Evolutionary conservation across 768 basidiomycete species (phyloP).

Genomic region (Plicaturopsis crispa): DNA sequence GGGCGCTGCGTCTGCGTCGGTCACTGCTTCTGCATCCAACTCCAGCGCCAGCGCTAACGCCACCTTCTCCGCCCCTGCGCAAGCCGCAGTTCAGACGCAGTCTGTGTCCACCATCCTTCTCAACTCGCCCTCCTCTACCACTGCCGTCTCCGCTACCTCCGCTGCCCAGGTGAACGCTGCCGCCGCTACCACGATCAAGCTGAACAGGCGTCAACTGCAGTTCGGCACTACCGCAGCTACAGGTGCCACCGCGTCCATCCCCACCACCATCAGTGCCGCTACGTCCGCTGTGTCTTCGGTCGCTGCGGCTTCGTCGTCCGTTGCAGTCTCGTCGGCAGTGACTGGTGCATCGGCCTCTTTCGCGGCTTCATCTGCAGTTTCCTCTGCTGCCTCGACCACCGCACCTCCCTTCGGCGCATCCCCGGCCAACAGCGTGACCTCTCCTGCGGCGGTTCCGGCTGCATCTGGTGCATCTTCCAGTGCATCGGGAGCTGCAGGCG

Average conservation of each 20-base stretch:
- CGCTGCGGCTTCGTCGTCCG: neutral
- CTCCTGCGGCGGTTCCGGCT: slow-evolving; percentile 5
- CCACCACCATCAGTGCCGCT: neutral
- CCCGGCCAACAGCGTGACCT: slow-evolving; percentile 15
- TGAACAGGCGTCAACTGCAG: neutral
- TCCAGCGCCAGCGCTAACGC: neutral
- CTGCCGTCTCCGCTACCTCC: neutral
- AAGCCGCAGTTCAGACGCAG: no score
- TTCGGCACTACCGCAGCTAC: neutral
- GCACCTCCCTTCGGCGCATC: slow-evolving; percentile 9
- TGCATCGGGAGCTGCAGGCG: slow-evolving; percentile 25
- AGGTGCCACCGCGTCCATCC: neutral
- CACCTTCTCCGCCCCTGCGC: no score
- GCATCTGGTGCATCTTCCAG: slow-evolving; percentile 16
- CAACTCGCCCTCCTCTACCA: no score
- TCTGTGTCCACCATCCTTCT: no score
- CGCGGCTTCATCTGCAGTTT: slow-evolving; percentile 5
- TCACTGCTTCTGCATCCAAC: no score
- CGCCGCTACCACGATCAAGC: neutral
- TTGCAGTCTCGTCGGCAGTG: neutral
- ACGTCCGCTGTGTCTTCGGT: neutral
- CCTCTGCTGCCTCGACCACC: slow-evolving; percentile 6
- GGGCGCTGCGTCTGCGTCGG: no score
- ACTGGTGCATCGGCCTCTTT: slow-evolving; percentile 2
- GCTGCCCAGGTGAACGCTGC: neutral